Evolutionary conservation across 1,139 yeast genomes (phyloP), one percentile per base, ranked within the genome.

Genomic region (Geotrichum aggregatum): DNA sequence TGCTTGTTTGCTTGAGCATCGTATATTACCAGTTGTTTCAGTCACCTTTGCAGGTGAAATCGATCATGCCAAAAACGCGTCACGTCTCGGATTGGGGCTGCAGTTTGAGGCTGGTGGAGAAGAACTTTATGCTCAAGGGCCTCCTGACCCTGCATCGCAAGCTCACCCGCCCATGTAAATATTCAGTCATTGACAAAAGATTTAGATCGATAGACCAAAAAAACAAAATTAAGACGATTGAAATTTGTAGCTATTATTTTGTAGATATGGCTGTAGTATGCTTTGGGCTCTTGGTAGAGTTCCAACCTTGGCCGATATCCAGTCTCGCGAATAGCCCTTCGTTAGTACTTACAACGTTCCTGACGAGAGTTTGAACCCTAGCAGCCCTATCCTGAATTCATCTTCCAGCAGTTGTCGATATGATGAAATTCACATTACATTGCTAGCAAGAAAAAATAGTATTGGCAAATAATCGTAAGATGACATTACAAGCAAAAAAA

Each of bases 91-190:
- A 68, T 81, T 91, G 64, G 98, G 98, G 70, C 78, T 92, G 65
- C 96, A 89, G 76, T 84, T 92, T 61, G 98, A 92, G 76, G 95
- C 96, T 58, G 97, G 97, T 68, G 83, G 86, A 66, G 96, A 88
- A 72, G 92, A 88, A 75, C 79, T 87, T 33, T 64, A 66, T 52
- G 65, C 66, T 59, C 71, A 69, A 62, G 69, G 65, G 56, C 70
- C 58, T 44, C 59, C 56, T 36, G 57, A 54, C 45, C 56, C 56
- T 34, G 40, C 54, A 33, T 46, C 56, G 50, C 67, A 65, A 55
- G 63, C 67, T 42, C 65, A 61, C 28, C 67, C 67, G 44, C 68
- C 68, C 40, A 62, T 65, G 66, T 65, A 64, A 61, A 53, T 53
- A 53, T 16, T 38, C 28, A 24, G 28, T 24, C 28, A 24, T 24